Evolutionary conservation across 257 asterid genomes (phyloP), one percentile per base, ranked within the genome.

Genomic region (Nicotiana noctiflora): DNA sequence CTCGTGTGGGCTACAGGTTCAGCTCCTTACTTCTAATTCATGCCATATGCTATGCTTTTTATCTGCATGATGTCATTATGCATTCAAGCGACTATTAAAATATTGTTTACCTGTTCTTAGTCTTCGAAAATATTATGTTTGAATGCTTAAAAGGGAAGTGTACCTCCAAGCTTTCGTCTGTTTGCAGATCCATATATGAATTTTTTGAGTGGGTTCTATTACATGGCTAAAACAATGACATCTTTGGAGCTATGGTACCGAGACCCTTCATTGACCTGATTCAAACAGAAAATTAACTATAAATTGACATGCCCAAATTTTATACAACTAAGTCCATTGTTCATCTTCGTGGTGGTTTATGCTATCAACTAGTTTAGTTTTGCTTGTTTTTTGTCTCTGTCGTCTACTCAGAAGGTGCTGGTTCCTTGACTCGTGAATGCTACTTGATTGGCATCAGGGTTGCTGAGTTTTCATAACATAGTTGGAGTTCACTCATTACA

Each of bases 1-100:
- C 98, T 18, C 98, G 98, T 75, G 86, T 89, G 15, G 99, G 99
- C 85, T 93, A 89, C 92, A 94, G 99, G 99, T 96, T 51, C 76
- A 25, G 62, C 81, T 75, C 83, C 81, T 83, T 81, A 64, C 40
- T 59, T 80, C 79, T 51, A 23, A 46, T 74, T 74, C 44, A 49
- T 74, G 61, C 49, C 25, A 49, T 74, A 51, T 25, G 27, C 79
- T 49, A 74, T 49, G 15, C 79, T 49, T 74, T 8, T 49, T 49
- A 49, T 25, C 61, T 25, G 79, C 79, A 49, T 74, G 79, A 23
- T 74, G 40, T 74, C 62, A 74, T 49, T 74, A 8, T 51, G 18
- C 62, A 74, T 74, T 23, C 62, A 51, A 49, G 46, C 44, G 25
- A 34, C 62, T 51, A 51, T 8, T 25, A 74, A 74, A 74, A 25